These are phyloP conservation scores for Fusarium sp. DNA, from an alignment of 2,329 filamentous ascomycete species.

Conservation along the genomic window DNA sequence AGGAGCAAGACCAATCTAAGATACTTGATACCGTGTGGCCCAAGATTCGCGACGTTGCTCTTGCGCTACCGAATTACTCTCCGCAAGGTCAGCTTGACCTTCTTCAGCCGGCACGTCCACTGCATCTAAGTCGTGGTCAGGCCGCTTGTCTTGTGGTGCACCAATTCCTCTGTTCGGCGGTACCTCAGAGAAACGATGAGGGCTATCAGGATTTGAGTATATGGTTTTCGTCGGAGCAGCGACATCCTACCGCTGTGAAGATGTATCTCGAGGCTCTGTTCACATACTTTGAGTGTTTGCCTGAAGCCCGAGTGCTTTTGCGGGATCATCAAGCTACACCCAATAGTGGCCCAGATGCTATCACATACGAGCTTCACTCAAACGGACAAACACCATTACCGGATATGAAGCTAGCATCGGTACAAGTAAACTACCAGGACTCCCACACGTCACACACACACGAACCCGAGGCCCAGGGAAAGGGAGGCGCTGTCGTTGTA, in stretches of 20 bases:
- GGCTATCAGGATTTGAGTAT: slow-evolving; percentile 53
- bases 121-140: slow-evolving; percentile 45
- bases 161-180: slow-evolving; percentile 51
- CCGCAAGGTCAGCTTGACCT: slow-evolving; percentile 31
- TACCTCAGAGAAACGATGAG: slow-evolving; percentile 40
- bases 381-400: background rate
- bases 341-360: accelerated
- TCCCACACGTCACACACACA: slow-evolving; percentile 47
- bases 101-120: slow-evolving; percentile 24
- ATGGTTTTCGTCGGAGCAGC: slow-evolving; percentile 52
- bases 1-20: background rate
- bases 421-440: slow-evolving; percentile 36
- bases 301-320: slow-evolving; percentile 9
- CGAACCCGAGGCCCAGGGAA: slow-evolving; percentile 42
- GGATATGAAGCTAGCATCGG: slow-evolving; percentile 14
- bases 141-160: slow-evolving; percentile 51
- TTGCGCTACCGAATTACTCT: slow-evolving; percentile 42
- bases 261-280: slow-evolving; percentile 52
- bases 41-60: slow-evolving; percentile 41
- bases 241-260: slow-evolving; percentile 48
- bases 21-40: slow-evolving; percentile 44
- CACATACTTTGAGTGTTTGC: slow-evolving; percentile 45
- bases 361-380: slow-evolving; percentile 46
- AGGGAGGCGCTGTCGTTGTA: slow-evolving; percentile 49
- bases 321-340: background rate